A percentile compares a stretch with the other conserved stretches of the same genome.
Conservation (phyloP, 345 rosid genomes). For the Capsella bursapastoris region DNA sequence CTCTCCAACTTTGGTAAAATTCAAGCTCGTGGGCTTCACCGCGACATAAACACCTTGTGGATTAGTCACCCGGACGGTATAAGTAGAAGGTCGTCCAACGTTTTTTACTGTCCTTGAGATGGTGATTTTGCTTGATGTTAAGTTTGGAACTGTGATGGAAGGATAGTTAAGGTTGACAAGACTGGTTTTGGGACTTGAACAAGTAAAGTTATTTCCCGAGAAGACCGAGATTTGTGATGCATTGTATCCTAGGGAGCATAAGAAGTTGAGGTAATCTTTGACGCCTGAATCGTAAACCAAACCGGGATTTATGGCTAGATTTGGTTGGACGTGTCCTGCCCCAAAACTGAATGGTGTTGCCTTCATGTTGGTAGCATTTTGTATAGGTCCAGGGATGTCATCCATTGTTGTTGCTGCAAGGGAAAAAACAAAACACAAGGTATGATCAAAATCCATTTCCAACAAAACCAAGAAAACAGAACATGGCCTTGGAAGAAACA, state of each 20-base stretch:
- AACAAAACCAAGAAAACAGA: constrained; percentile 11
- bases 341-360: constrained; percentile 82
- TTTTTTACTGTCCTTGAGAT: constrained; percentile 65
- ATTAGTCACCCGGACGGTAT: constrained; percentile 46
- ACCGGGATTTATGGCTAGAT: constrained; percentile 80
- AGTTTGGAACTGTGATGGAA: constrained; percentile 62
- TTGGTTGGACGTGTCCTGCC: constrained; percentile 85
- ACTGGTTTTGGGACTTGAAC: constrained; percentile 48
- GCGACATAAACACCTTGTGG: constrained; percentile 57
- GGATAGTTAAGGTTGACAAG: constrained; percentile 81
- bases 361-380: constrained; percentile 45
- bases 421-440: not conserved
- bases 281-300: constrained; percentile 62
- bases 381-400: constrained; percentile 54
- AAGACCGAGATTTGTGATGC: constrained; percentile 51
- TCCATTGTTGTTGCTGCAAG: constrained; percentile 62
- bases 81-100: constrained; percentile 70
- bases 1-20: constrained; percentile 58
- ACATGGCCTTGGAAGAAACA: constrained; percentile 9
- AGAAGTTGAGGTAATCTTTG: constrained; percentile 69
- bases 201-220: constrained; percentile 45
- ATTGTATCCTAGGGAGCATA: constrained; percentile 71
- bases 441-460: not conserved
- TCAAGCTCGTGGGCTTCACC: constrained; percentile 58
- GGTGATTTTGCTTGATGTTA: constrained; percentile 38